Evolutionary conservation across 352 stramenopile species (phyloP), one percentile per base, ranked within the genome.

Genomic region (Phytopythium helicoides): DNA sequence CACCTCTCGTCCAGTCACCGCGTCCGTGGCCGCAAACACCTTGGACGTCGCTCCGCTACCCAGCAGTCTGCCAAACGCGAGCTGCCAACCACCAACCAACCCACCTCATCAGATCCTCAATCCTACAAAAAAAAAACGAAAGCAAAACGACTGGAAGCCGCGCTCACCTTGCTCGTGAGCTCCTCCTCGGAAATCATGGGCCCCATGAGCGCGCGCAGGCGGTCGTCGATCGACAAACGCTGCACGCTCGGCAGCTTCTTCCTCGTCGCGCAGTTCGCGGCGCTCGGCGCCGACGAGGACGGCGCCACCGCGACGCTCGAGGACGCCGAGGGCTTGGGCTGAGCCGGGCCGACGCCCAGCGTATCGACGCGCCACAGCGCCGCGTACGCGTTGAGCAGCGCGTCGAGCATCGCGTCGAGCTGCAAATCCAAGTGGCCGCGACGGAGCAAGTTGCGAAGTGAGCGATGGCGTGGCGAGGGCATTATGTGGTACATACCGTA

Each of bases 1-100:
- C 5, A 94, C 78, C 28, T 72, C 55, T 9, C 68, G 19, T 8
- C 73, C 74, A 3, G 75, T 77, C 3, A 14, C 31, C 5, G 71
- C 73, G 46, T 92, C 74, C 34, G 86, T 57, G 0, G 81, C 83
- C 22, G 76, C 77, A 28, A 78, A 91, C 33, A 94, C 83, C 52
- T 86, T 89, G 36, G 79, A 81, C 31, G 83, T 94, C 40, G 83
- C 81, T 57, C 83, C 83, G 15, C 61, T 85, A 38, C 83, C 83
- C 18, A 92, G 60, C 26, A 90, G 26, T 0, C 73, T 67, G 6
- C 74, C 74, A 26, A 90, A 90, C 18, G 62, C 74, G 47, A 90
- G 66, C 73, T 87, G 49, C n/a, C n/a, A n/a, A n/a, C n/a, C n/a
- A n/a, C n/a, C n/a, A n/a, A n/a, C n/a, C n/a, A n/a, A n/a, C n/a